phyloP scores from a whole-genome alignment of 2,329 filamentous ascomycete species.

The Dactylellina sp. region DNA sequence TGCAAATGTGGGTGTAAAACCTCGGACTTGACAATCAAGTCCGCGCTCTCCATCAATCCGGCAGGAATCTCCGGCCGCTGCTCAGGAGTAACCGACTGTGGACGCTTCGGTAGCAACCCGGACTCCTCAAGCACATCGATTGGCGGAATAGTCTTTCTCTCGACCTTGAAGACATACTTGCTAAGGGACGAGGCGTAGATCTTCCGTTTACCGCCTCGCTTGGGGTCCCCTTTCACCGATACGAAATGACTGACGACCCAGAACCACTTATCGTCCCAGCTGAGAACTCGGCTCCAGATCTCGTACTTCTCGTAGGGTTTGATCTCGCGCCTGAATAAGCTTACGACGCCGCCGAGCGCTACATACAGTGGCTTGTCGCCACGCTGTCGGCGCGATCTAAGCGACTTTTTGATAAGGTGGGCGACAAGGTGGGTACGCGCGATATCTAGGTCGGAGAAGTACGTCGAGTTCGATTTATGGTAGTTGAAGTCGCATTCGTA shows the following conservation, averaged over 20 bases:
- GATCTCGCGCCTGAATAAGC: conserved; percentile 80
- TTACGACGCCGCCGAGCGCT: conserved; percentile 76
- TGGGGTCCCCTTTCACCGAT: conserved; percentile 64
- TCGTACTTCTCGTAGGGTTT: conserved; percentile 76
- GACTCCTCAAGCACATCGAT: conserved; percentile 78
- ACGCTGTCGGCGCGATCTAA: conserved; percentile 54
- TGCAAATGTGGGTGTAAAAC: conserved; percentile 52
- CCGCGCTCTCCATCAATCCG: conserved; percentile 52
- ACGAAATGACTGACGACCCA: conserved; percentile 81
- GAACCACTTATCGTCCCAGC: conserved; percentile 85
- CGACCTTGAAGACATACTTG: conserved; percentile 87
- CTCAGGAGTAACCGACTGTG: conserved; percentile 64
- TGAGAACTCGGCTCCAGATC: conserved; percentile 77
- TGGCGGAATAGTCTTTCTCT: conserved; percentile 84
- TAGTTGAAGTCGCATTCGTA: conserved; percentile 88
- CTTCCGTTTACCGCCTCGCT: conserved; percentile 70
- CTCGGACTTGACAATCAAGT: conserved; percentile 50
- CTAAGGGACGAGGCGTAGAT: conserved; percentile 78
- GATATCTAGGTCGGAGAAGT: conserved; percentile 87
- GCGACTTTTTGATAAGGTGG: conserved; percentile 66
- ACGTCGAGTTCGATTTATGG: conserved; percentile 85
- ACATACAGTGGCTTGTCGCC: conserved; percentile 58
- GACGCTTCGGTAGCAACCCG: conserved; percentile 78
- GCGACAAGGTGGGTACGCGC: conserved; percentile 83
- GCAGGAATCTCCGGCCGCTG: conserved; percentile 19